These are phyloP conservation scores for Hordeum pubiflorum DNA, from an alignment of 202 grass and related monocot species.

Conservation along the genomic window DNA sequence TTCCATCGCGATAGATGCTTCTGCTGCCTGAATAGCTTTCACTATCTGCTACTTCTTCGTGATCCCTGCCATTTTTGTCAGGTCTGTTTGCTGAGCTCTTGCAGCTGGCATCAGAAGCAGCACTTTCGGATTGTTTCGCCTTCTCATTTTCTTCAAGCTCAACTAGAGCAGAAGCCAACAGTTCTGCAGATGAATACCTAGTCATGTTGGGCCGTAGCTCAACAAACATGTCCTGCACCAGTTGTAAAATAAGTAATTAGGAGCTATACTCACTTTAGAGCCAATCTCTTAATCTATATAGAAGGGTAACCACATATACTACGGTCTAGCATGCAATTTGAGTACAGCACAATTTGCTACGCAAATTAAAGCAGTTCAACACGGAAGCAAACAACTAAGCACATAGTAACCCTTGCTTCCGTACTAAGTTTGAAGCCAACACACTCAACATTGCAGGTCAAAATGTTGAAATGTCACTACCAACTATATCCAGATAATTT, in stretches of 20 bases:
- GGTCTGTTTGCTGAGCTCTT: constrained; percentile 31
- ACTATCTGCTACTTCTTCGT: constrained; percentile 36
- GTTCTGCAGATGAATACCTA: constrained; percentile 55
- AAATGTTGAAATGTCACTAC: not conserved
- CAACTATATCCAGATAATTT: not conserved
- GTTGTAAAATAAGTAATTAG: not conserved
- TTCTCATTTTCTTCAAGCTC: constrained; percentile 67
- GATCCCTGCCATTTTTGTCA: constrained; percentile 32
- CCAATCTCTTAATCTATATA: not conserved
- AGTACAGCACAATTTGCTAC: not conserved
- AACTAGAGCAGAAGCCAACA: constrained; percentile 48
- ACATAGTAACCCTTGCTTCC: not conserved
- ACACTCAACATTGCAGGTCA: not conserved
- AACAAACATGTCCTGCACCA: constrained; percentile 63
- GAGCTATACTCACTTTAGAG: not conserved
- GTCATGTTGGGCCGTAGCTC: constrained; percentile 63
- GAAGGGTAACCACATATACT: not conserved
- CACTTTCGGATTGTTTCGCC: constrained; percentile 15
- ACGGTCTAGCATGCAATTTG: not conserved
- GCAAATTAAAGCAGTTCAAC: not conserved
- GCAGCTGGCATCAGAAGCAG: constrained; percentile 25
- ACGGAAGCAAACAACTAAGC: not conserved
- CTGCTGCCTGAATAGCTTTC: constrained; percentile 55
- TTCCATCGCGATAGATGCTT: constrained; percentile 23
- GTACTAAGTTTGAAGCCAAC: not conserved